These are phyloP conservation scores for Boletus edulis DNA, from an alignment of 768 basidiomycete species.

Conservation along the genomic window DNA sequence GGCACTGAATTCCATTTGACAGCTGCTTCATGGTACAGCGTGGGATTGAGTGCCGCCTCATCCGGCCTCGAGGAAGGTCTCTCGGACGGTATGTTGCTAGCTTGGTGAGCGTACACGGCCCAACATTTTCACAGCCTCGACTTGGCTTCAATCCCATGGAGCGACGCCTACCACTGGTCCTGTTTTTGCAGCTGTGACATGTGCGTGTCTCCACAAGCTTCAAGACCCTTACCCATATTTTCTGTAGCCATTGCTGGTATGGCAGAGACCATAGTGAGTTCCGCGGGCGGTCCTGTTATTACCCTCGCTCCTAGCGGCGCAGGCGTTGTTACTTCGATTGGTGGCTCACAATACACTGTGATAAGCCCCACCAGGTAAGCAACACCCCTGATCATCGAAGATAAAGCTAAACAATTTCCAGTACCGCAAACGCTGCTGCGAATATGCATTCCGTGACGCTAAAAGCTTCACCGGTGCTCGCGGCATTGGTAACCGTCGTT, in stretches of 20 bases:
- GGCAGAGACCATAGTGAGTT: constrained; percentile 54
- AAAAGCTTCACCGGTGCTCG: constrained; percentile 26
- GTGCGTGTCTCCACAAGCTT: constrained; percentile 17
- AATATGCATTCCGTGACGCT: constrained; percentile 13
- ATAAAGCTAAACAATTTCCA: neutral
- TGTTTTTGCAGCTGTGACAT: constrained; percentile 21
- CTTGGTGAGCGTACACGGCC: neutral
- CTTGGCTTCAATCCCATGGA: constrained; percentile 13
- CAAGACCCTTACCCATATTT: neutral
- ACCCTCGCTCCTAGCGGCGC: constrained; percentile 50
- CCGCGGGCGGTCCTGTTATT: constrained; percentile 54
- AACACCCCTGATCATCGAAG: neutral
- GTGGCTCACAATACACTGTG: constrained; percentile 52
- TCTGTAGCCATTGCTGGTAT: constrained; percentile 50
- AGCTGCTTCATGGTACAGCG: constrained; percentile 19
- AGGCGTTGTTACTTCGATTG: constrained; percentile 46
- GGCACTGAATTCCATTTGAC: neutral
- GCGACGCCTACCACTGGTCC: neutral
- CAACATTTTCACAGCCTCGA: constrained; percentile 14
- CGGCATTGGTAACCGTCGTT: constrained; percentile 28
- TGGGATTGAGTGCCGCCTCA: constrained; percentile 17
- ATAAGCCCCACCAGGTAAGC: constrained; percentile 28
- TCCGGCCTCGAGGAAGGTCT: constrained; percentile 11
- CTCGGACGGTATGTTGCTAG: constrained; percentile 13
- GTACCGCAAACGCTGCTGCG: constrained; percentile 15